Percentiles rank a stretch among this genome's conserved stretches.
Conservation (phyloP, 495 filamentous ascomycete species). For the Cenococcum geophilum region DNA sequence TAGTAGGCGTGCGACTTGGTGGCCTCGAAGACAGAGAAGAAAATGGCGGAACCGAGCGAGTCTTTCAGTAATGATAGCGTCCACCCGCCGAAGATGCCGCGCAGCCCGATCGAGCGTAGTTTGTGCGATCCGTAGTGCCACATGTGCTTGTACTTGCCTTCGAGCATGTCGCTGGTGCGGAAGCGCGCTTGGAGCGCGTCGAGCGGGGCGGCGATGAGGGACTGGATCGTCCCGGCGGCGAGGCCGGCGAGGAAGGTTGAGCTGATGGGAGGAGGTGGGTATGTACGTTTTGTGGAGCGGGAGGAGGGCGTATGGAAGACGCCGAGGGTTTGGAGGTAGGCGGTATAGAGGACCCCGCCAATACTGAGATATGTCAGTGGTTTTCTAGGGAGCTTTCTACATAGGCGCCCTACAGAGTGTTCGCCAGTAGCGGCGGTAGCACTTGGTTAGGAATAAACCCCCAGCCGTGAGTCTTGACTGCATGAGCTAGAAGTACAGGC, state of each 20-base stretch:
- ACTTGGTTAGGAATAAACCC: conserved; percentile 81
- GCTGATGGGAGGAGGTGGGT: conserved; percentile 61
- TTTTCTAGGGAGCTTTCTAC: background rate
- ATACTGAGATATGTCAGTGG: conserved; percentile 45
- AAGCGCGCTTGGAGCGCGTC: conserved; percentile 81
- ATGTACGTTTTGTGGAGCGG: conserved; percentile 60
- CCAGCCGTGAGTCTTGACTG: conserved; percentile 76
- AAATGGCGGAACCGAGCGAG: conserved; percentile 70
- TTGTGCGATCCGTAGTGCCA: conserved; percentile 74
- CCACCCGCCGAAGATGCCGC: conserved; percentile 81
- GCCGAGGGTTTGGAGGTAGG: conserved; percentile 75
- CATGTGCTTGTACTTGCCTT: conserved; percentile 67
- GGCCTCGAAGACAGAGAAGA: conserved; percentile 83
- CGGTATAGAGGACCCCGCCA: conserved; percentile 80
- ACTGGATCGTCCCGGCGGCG: conserved; percentile 70
- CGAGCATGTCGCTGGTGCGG: conserved; percentile 60
- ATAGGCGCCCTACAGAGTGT: conserved; percentile 51
- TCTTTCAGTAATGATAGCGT: conserved; percentile 73
- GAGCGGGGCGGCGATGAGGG: conserved; percentile 75
- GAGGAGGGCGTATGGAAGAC: conserved; percentile 66
- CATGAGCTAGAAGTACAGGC: conserved; percentile 71
- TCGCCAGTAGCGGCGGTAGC: conserved; percentile 77
- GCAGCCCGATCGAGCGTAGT: conserved; percentile 66
- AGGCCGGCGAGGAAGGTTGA: conserved; percentile 73
- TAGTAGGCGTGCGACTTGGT: conserved; percentile 84